Evolutionary conservation across 805 yeast species (phyloP), one percentile per base, ranked within the genome.

Genomic region (baker's yeast (Saccharomyces cerevisiae)): DNA sequence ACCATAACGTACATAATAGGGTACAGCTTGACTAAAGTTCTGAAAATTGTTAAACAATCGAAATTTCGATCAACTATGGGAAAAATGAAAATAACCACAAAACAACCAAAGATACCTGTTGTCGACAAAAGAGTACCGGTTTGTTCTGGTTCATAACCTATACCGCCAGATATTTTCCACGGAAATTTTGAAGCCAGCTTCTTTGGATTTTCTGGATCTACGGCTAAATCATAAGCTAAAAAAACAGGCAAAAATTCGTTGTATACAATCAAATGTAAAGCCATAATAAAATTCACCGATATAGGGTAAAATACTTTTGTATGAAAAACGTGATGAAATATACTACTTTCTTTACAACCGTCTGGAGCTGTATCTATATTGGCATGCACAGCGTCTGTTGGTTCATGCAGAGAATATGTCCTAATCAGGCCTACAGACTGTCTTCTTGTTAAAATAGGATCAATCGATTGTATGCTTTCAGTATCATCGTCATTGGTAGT

Each of bases 201-300:
- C 22, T 67, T 68, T 5, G 63, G 57, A 11, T 58, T 54, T 47
- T 63, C 67, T 22, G 57, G 52, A 50, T 56, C 57, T 24, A 36
- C 53, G 10, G 62, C 63, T 46, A 65, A 57, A 50, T 67, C 70
- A 56, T 69, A 68, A 2, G 84, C 81, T 14, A 82, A 68, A 53
- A 77, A 76, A 2, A 82, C 76, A 0, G 87, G 86, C 47, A 82
- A 61, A 52, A 82, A 78, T 63, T 81, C 85, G 32, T 76, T 75
- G 61, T 70, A 79, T 4, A 79, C 81, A 14, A 78, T 68, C 11
- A 70, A 62, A 61, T 79, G 83, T 50, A 79, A 71, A n/a, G 80
- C 70, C 59, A 76, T 63, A 26, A 74, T 61, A 51, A 79, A 75
- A 61, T 65, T 76, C 64, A 65, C 76, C 54, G 65, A 64, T 11